Evolutionary conservation across 306 rosid genomes (phyloP).

Genomic region (Cajanus cajan): DNA sequence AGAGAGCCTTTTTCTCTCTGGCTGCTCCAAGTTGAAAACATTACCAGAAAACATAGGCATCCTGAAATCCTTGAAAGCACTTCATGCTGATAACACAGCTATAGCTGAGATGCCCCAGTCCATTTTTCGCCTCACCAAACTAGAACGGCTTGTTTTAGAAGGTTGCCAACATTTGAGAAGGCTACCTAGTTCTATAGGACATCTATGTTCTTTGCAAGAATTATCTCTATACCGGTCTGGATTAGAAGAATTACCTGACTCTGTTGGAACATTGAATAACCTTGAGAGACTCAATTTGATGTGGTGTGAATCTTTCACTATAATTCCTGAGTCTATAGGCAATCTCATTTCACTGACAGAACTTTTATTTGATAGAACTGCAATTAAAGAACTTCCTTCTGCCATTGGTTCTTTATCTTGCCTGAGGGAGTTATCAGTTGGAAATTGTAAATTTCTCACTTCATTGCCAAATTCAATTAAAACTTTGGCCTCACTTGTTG

Average conservation of each 20-base stretch:
- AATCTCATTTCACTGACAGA: slow-evolving; percentile 38
- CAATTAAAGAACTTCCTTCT: slow-evolving; percentile 51
- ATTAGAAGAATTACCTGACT: slow-evolving; percentile 48
- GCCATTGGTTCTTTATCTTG: slow-evolving; percentile 51
- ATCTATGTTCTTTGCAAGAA: slow-evolving; percentile 45
- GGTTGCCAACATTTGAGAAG: slow-evolving; percentile 38
- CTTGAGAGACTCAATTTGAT: slow-evolving; percentile 56
- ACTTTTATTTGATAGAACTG: slow-evolving; percentile 10
- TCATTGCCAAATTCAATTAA: slow-evolving; percentile 48
- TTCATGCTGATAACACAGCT: slow-evolving; percentile 44
- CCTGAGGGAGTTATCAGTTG: slow-evolving; percentile 40
- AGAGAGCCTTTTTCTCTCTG: slow-evolving; percentile 48
- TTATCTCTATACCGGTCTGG: slow-evolving; percentile 44
- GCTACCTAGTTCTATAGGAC: slow-evolving; percentile 53
- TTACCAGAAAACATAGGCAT: slow-evolving; percentile 50
- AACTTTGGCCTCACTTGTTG: slow-evolving; percentile 39
- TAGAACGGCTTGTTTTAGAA: slow-evolving; percentile 45
- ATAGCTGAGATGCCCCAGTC: slow-evolving; percentile 51
- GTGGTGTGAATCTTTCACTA: slow-evolving; percentile 47
- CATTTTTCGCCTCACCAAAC: slow-evolving; percentile 44
- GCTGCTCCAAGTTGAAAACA: slow-evolving; percentile 41
- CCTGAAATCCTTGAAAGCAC: slow-evolving; percentile 46
- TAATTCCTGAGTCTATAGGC: slow-evolving; percentile 50
- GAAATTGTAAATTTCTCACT: slow-evolving; percentile 27
- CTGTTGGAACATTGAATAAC: slow-evolving; percentile 50